Evolutionary conservation across 257 asterid species (phyloP), one percentile per base, ranked within the genome.

Genomic region (Striga asiatica): DNA sequence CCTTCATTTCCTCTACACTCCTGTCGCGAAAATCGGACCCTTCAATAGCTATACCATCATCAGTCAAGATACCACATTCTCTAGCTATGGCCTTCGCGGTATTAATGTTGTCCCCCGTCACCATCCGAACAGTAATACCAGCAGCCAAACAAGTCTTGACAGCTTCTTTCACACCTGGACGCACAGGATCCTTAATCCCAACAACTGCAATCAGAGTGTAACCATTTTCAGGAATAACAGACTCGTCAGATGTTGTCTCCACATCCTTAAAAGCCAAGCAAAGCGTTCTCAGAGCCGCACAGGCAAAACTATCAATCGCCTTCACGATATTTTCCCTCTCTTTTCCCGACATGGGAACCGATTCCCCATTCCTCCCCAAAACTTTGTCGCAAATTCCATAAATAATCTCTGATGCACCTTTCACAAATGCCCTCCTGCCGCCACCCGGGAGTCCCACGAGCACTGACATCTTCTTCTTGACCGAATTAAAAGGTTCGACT

Each of bases 71-170:
- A 20, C 96, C 94, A 22, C 96, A 81, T 72, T 87, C 96, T 70
- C 42, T 74, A 38, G 96, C 96, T 63, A 83, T 83, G 58, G 96
- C 92, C 63, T 79, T 81, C 24, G 96, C 96, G 28, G 96, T 87
- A 37, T 81, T 66, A 20, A 87, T 83, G 64, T 87, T 81, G 67
- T 87, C 96, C 18, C 96, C 96, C 10, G 96, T 87, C 9, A 83
- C 89, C 96, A 87, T 87, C 55, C 94, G 41, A 60, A 87, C 83
- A 1, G 69, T 57, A 39, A 87, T 81, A 66, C 96, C 96, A 24
- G 96, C 96, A 39, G 58, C 71, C 54, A 81, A 69, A 77, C 96
- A 87, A 23, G 81, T 77, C 71, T 71, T 56, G 14, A 87, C 96
- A 4, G 96, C 94, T 34, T 75, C 85, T 66, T 56, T 83, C 14